Percentiles rank a stretch among this genome's conserved stretches.
Evolutionary conservation across 2,329 filamentous ascomycete genomes (phyloP).

Genomic region (Ophiognomonia clavigignenti-juglandacearum): DNA sequence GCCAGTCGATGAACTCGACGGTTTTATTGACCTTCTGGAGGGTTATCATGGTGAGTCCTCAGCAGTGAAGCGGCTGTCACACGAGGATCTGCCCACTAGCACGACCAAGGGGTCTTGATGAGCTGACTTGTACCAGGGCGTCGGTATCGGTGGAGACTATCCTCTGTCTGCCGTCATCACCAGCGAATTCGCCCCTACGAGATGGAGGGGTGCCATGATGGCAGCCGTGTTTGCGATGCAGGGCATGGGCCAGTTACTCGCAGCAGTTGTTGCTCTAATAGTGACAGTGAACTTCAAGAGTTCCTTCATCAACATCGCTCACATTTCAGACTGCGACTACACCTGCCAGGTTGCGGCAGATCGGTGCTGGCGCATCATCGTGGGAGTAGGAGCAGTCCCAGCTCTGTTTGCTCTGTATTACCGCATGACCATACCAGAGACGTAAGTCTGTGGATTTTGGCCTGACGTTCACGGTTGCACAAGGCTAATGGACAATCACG

Average conservation of each 20-base stretch:
- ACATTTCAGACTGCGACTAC: constrained; percentile 47
- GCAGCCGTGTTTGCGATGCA: constrained; percentile 82
- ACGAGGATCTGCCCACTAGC: too few species aligned
- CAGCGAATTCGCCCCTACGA: constrained; percentile 77
- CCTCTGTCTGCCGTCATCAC: constrained; percentile 77
- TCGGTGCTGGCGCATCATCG: constrained; percentile 76
- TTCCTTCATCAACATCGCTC: constrained; percentile 38
- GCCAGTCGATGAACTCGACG: constrained; percentile 53
- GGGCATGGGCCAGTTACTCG: constrained; percentile 70
- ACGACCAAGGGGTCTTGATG: too few species aligned
- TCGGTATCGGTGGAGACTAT: constrained; percentile 79
- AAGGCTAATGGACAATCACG: background rate
- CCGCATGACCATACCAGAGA: constrained; percentile 80
- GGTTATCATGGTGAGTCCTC: constrained; percentile 62
- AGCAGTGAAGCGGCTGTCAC: too few species aligned
- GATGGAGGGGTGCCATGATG: constrained; percentile 81
- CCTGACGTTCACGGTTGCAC: too few species aligned
- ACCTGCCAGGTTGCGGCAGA: constrained; percentile 67
- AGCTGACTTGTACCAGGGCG: constrained; percentile 39
- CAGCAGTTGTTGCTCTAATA: constrained; percentile 66
- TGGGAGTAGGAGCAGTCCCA: constrained; percentile 73
- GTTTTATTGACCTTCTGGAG: constrained; percentile 69
- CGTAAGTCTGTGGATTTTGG: constrained; percentile 53
- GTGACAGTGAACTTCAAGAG: constrained; percentile 60
- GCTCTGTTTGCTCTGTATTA: constrained; percentile 80